Conservation (phyloP, 495 filamentous ascomycete genomes). For the Penicillium roqueforti region DNA sequence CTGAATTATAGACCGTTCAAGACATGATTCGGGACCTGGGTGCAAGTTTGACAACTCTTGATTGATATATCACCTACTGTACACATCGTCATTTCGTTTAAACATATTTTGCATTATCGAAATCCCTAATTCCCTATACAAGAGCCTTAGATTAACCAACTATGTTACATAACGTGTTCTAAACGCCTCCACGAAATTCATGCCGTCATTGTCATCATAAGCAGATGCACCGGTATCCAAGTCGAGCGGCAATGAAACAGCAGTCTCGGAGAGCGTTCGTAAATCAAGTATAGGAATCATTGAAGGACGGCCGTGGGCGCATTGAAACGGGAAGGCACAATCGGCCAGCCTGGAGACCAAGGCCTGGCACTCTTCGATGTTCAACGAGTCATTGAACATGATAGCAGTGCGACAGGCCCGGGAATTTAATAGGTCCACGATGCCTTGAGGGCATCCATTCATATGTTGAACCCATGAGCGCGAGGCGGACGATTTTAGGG, state of each 20-base stretch:
- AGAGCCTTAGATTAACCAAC: background rate
- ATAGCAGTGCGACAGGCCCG: constrained; percentile 86
- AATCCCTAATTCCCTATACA: background rate
- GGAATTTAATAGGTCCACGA: constrained; percentile 87
- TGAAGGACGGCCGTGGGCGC: constrained; percentile 78
- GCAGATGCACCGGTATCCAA: background rate
- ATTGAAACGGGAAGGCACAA: constrained; percentile 88
- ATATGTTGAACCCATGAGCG: constrained; percentile 55
- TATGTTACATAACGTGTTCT: constrained; percentile 11
- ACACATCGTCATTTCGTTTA: background rate
- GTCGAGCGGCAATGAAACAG: background rate
- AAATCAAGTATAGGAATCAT: constrained; percentile 70
- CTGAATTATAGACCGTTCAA: too few relatives aligned
- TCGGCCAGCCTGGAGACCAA: constrained; percentile 58
- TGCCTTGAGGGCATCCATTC: constrained; percentile 64
- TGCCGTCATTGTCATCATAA: constrained; percentile 10
- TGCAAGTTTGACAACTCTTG: background rate
- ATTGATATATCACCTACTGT: background rate
- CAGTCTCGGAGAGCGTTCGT: constrained; percentile 14
- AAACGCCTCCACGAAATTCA: constrained; percentile 20
- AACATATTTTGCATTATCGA: background rate
- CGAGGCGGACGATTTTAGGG: background rate
- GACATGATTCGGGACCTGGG: too few relatives aligned
- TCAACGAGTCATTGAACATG: constrained; percentile 91
- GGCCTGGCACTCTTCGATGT: constrained; percentile 57